Conservation (phyloP, 2,329 filamentous ascomycete species). For the Aspergillus terreus region DNA sequence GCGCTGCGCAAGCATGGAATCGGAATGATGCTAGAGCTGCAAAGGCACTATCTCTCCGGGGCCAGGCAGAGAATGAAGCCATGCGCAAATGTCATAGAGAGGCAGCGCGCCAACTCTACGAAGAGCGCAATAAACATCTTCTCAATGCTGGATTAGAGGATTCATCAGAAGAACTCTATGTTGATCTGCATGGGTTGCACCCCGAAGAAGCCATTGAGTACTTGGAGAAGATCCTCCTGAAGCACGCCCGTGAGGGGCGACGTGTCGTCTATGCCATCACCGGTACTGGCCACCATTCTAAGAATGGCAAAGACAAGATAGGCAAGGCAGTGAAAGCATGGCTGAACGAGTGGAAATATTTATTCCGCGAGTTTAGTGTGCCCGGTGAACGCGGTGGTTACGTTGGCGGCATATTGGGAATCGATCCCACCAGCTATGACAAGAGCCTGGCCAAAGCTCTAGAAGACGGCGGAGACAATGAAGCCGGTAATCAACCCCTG, state of each 20-base stretch:
- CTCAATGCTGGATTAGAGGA: slow-evolving; percentile 40
- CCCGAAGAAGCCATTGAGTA: slow-evolving; percentile 96
- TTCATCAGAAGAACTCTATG: slow-evolving; percentile 71
- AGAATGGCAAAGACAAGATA: slow-evolving; percentile 98
- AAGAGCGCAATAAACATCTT: slow-evolving; percentile 78
- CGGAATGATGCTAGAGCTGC: slow-evolving; percentile 94
- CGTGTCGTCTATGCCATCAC: slow-evolving; percentile 92
- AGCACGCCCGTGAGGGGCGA: slow-evolving; percentile 66
- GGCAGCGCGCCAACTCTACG: slow-evolving; percentile 85
- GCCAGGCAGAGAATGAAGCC: slow-evolving; percentile 92
- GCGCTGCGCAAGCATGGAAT: slow-evolving; percentile 97
- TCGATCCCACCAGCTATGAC: slow-evolving; percentile 60
- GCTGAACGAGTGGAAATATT: slow-evolving; percentile 92
- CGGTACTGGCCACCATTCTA: slow-evolving; percentile 93
- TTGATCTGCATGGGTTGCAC: slow-evolving; percentile 97
- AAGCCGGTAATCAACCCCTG: slow-evolving; percentile 22
- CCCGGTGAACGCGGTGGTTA: slow-evolving; percentile 86
- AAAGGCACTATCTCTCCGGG: slow-evolving; percentile 88
- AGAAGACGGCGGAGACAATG: slow-evolving; percentile 18
- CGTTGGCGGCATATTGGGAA: slow-evolving; percentile 61
- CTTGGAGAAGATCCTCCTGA: slow-evolving; percentile 78
- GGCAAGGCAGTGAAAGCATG: slow-evolving; percentile 89
- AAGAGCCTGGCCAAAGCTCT: slow-evolving; percentile 29
- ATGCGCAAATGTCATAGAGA: slow-evolving; percentile 97
- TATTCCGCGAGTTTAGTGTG: slow-evolving; percentile 93